Base-by-base conservation (phyloP, 2,329 filamentous ascomycete species). In the Arthrobotrys musiformis region DNA sequence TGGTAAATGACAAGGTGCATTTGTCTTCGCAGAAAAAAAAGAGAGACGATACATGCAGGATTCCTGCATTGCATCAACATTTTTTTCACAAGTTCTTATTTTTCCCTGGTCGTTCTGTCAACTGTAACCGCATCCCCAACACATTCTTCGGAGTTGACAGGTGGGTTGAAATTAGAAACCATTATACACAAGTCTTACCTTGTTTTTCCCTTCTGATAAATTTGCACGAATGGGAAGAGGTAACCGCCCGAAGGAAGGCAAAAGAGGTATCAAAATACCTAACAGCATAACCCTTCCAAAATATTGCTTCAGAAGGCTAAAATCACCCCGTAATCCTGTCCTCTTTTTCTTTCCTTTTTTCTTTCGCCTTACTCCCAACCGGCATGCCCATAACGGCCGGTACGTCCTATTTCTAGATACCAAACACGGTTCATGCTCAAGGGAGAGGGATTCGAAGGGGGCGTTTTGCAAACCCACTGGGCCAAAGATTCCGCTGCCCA, bases 81-180 rank as follows among this genome's bases (percentile, higher is more conserved):
- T n/a, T n/a, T n/a, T n/a, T 9, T n/a, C 52, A 58, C 28, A 33
- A 9, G 6, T 17, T 58, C 52, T n/a, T n/a, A n/a, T n/a, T n/a
- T n/a, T n/a, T n/a, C n/a, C n/a, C n/a, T n/a, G n/a, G n/a, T n/a
- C n/a, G n/a, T 42, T 17, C 19, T 42, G 40, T 9, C n/a, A 33
- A 42, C 37, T 62, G 37, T 33, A 19, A 62, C 37, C 28, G 28
- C 52, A 58, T 35, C 54, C 15, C 60, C 69, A 73, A 73, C 69
- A 73, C 69, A 73, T 66, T 61, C 35, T 40, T 73, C 69, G 69
- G 69, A 67, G 69, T 73, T 73, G 28, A 13, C 13, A 50, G 28
- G 69, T 61, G 69, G 69, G 69, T 17, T 33, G 33, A 24, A 1
- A 7, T 19, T 19, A 35, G 2, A n/a, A n/a, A n/a, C n/a, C n/a